Conservation (phyloP, 139 green algal genomes). For the Picochlorum sp. region DNA sequence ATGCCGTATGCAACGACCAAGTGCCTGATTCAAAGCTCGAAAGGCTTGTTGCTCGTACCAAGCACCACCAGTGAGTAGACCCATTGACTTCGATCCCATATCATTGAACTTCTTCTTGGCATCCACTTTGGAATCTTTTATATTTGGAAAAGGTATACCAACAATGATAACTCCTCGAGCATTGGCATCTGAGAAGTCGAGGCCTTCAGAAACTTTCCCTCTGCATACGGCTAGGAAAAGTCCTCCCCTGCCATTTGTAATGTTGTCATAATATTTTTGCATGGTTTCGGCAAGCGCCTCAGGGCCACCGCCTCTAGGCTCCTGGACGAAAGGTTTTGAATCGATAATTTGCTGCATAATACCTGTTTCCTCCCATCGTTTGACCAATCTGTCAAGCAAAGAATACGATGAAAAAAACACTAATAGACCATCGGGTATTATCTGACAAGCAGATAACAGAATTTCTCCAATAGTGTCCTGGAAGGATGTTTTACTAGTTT, state of each 20-base stretch:
- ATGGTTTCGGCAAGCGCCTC: slow-evolving; percentile 62
- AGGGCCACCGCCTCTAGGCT: slow-evolving; percentile 49
- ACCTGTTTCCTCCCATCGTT: slow-evolving; percentile 66
- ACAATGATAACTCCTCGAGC: slow-evolving; percentile 83
- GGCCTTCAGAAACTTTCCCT: slow-evolving; percentile 91
- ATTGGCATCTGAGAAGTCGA: slow-evolving; percentile 88
- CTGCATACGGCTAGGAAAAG: slow-evolving; percentile 87
- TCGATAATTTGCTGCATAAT: slow-evolving; percentile 37
- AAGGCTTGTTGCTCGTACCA: slow-evolving; percentile 96
- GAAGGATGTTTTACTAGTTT: neutral
- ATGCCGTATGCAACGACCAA: slow-evolving; percentile 91
- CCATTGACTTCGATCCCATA: neutral
- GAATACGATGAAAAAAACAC: slow-evolving; percentile 86
- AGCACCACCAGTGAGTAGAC: slow-evolving; percentile 42
- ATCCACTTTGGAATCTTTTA: slow-evolving; percentile 62
- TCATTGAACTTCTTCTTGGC: slow-evolving; percentile 80
- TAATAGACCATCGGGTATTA: slow-evolving; percentile 82
- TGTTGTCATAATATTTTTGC: slow-evolving; percentile 52
- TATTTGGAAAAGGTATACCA: slow-evolving; percentile 83
- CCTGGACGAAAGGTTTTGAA: slow-evolving; percentile 62
- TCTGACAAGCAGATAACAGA: slow-evolving; percentile 31
- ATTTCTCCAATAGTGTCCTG: slow-evolving; percentile 40
- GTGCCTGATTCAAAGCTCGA: slow-evolving; percentile 55
- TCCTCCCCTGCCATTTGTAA: slow-evolving; percentile 46
- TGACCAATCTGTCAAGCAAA: slow-evolving; percentile 63